A percentile compares a stretch with the other conserved stretches of the same genome.
These are phyloP conservation scores for Phytophthora capsici DNA, from an alignment of 352 stramenopile genomes.

Conservation along the genomic window DNA sequence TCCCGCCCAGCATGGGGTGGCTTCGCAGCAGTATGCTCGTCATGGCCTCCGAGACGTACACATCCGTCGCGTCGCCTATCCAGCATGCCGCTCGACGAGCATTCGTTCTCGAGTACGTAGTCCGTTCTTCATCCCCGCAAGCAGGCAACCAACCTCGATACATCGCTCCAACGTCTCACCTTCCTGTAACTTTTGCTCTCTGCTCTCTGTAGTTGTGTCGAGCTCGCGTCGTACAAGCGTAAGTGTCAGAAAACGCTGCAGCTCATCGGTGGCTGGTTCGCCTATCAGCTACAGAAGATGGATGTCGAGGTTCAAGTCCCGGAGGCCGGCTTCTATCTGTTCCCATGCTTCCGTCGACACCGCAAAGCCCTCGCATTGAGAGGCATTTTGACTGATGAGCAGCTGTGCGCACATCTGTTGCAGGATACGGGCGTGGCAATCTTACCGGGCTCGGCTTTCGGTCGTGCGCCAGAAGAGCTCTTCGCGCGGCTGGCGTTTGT, in stretches of 20 bases:
- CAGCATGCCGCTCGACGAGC: constrained; percentile 84
- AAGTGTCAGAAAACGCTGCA: constrained; percentile 86
- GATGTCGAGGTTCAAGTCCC: constrained; percentile 79
- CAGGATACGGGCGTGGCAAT: constrained; percentile 88
- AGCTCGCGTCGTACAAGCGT: constrained; percentile 80
- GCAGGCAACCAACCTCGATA: constrained; percentile 8
- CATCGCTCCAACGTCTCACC: constrained; percentile 15
- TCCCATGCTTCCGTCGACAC: constrained; percentile 81
- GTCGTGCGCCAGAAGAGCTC: constrained; percentile 74
- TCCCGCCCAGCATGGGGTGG: constrained; percentile 79
- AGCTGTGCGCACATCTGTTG: constrained; percentile 78
- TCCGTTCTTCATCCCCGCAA: constrained; percentile 6
- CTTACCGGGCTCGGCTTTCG: constrained; percentile 84
- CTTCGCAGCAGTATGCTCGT: constrained; percentile 88
- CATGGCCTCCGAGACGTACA: constrained; percentile 91
- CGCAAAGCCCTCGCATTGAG: constrained; percentile 63
- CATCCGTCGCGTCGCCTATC: constrained; percentile 85
- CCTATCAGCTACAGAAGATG: constrained; percentile 88
- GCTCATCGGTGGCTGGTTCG: constrained; percentile 83
- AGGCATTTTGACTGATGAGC: constrained; percentile 75
- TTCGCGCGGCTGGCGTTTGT: constrained; percentile 87
- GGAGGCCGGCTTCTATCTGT: constrained; percentile 86
- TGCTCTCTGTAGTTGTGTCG: constrained; percentile 63
- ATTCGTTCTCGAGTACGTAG: constrained; percentile 74
- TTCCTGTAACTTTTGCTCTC: constrained; percentile 17